A percentile compares a stretch with the other conserved stretches of the same genome.
Conservation (phyloP, 2,329 filamentous ascomycete species). For the Aspergillus sp. region DNA sequence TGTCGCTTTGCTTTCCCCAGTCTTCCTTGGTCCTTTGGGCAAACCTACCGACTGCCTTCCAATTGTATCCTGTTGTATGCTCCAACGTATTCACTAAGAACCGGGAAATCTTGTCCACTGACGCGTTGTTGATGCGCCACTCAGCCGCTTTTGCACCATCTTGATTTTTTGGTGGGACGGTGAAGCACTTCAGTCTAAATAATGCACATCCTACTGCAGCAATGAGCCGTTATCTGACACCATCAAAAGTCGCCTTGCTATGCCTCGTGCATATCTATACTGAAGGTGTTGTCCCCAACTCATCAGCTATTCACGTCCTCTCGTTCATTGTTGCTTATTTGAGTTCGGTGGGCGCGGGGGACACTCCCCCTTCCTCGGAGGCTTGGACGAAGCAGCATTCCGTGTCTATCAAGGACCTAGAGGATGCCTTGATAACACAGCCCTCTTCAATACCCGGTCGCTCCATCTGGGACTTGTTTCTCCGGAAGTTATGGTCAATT, state of each 20-base stretch:
- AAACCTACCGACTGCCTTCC: background rate
- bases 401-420: conserved; percentile 51
- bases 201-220: conserved; percentile 13
- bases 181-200: background rate
- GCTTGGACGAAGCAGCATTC: conserved; percentile 37
- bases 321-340: conserved; percentile 78
- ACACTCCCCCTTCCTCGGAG: conserved; percentile 25
- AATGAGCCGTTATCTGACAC: conserved; percentile 86
- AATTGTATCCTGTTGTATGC: background rate
- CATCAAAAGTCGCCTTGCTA: conserved; percentile 82
- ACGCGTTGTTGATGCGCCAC: background rate
- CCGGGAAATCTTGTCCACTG: background rate
- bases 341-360: conserved; percentile 49
- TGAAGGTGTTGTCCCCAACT: conserved; percentile 68
- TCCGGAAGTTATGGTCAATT: conserved; percentile 81
- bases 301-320: conserved; percentile 74
- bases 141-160: background rate
- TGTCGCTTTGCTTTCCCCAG: background rate
- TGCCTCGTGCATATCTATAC: conserved; percentile 81
- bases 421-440: conserved; percentile 51
- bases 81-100: background rate
- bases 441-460: conserved; percentile 68
- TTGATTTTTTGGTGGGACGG: background rate
- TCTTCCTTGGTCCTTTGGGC: background rate
- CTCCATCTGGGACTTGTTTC: conserved; percentile 84